These are phyloP conservation scores for Sarocladium strictum DNA, from an alignment of 2,329 filamentous ascomycete genomes.

Conservation along the genomic window DNA sequence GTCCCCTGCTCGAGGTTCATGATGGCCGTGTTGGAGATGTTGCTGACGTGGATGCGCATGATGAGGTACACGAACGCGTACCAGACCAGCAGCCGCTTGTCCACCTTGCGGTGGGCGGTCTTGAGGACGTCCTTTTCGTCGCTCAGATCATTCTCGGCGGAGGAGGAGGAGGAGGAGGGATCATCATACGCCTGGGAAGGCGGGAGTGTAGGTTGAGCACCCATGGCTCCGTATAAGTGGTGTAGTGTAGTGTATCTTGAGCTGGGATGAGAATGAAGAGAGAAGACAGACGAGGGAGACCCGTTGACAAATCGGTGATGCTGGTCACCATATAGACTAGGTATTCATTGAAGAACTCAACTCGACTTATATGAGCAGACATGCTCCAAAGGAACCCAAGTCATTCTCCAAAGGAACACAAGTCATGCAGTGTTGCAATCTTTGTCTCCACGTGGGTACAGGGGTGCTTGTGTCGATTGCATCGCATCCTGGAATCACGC, in stretches of 20 bases:
- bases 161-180: no score
- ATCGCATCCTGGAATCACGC: background rate
- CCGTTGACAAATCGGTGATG: no score
- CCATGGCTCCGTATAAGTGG: no score
- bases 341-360: no score
- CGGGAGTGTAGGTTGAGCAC: background rate
- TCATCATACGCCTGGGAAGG: background rate
- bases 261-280: no score
- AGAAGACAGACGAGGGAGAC: no score
- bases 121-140: background rate
- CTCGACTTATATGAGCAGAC: no score
- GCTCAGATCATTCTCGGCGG: background rate
- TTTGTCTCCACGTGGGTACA: background rate
- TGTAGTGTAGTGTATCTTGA: no score
- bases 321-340: no score
- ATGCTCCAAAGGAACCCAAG: no score
- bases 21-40: constrained; percentile 21
- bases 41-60: constrained; percentile 20
- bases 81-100: constrained; percentile 18
- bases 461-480: background rate
- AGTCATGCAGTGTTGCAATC: no score
- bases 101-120: constrained; percentile 14
- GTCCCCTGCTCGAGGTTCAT: constrained; percentile 22
- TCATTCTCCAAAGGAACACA: no score
- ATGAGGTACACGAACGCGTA: constrained; percentile 19